These are phyloP conservation scores for Penicillium longicatenatum DNA, from an alignment of 495 filamentous ascomycete species.

Conservation along the genomic window DNA sequence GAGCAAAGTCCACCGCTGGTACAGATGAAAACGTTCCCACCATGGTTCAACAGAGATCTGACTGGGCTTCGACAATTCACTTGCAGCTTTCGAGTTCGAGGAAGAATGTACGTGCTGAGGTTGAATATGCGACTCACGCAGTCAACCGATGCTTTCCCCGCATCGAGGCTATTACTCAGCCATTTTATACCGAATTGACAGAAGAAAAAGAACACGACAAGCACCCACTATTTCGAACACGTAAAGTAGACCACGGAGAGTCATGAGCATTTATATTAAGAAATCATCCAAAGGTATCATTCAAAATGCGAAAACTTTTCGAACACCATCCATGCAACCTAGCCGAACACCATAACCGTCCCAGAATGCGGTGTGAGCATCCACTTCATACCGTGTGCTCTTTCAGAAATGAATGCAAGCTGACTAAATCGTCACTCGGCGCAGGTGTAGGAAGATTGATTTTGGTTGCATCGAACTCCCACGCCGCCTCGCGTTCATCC, in stretches of 20 bases:
- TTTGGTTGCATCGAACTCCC: conserved; percentile 42
- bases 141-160: too few relatives aligned
- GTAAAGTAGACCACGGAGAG: neutral
- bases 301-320: neutral
- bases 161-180: too few relatives aligned
- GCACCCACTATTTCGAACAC: too few relatives aligned
- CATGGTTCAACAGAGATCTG: too few relatives aligned
- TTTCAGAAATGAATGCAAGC: conserved; percentile 26
- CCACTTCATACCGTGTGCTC: conserved; percentile 12
- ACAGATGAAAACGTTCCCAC: conserved; percentile 63
- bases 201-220: too few relatives aligned
- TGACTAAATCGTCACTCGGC: conserved; percentile 26
- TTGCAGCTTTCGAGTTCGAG: too few relatives aligned
- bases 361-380: neutral
- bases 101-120: too few relatives aligned
- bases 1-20: conserved; percentile 74
- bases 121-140: too few relatives aligned
- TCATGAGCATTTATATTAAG: neutral
- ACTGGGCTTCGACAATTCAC: too few relatives aligned
- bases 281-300: neutral
- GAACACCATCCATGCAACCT: conserved; percentile 2
- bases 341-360: neutral
- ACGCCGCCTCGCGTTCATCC: conserved; percentile 38
- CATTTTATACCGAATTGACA: too few relatives aligned
- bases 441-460: conserved; percentile 30